These are phyloP conservation scores for Aureobasidium sp. DNA, from an alignment of 2,329 filamentous ascomycete genomes.

Conservation along the genomic window DNA sequence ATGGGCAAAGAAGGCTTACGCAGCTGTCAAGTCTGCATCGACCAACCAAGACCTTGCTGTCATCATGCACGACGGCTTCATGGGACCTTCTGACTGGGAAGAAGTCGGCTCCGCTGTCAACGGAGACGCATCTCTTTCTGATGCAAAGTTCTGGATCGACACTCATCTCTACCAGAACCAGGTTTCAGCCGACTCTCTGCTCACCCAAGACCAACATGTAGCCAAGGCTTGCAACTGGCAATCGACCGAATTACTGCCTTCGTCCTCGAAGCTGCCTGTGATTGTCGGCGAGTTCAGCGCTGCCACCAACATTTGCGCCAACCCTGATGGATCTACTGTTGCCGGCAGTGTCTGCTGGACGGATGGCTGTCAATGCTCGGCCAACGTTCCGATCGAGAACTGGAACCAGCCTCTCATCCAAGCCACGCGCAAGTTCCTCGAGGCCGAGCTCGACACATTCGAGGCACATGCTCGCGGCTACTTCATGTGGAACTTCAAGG, in stretches of 20 bases:
- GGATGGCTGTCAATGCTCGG: slow-evolving; percentile 34
- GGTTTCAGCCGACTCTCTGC: slow-evolving; percentile 29
- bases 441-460: slow-evolving; percentile 40
- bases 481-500: slow-evolving; percentile 41
- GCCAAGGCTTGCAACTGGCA: slow-evolving; percentile 34
- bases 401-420: slow-evolving; percentile 32
- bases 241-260: slow-evolving; percentile 27
- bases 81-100: slow-evolving; percentile 27
- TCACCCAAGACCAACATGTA: slow-evolving; percentile 36
- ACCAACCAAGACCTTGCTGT: slow-evolving; percentile 31
- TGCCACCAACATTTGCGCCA: slow-evolving; percentile 38
- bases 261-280: slow-evolving; percentile 31
- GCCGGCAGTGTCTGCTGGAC: slow-evolving; percentile 28
- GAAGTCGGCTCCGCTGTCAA: slow-evolving; percentile 23
- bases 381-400: slow-evolving; percentile 29
- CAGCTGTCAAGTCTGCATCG: slow-evolving; percentile 26
- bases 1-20: slow-evolving; percentile 32
- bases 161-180: slow-evolving; percentile 42
- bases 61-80: slow-evolving; percentile 36
- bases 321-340: slow-evolving; percentile 34
- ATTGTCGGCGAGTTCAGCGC: slow-evolving; percentile 41
- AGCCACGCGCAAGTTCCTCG: slow-evolving; percentile 35
- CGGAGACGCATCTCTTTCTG: slow-evolving; percentile 22
- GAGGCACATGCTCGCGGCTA: slow-evolving; percentile 35
- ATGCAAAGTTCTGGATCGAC: slow-evolving; percentile 36